Base-by-base conservation (phyloP, 139 green algal genomes). In the Pleodorina starrii region DNA sequence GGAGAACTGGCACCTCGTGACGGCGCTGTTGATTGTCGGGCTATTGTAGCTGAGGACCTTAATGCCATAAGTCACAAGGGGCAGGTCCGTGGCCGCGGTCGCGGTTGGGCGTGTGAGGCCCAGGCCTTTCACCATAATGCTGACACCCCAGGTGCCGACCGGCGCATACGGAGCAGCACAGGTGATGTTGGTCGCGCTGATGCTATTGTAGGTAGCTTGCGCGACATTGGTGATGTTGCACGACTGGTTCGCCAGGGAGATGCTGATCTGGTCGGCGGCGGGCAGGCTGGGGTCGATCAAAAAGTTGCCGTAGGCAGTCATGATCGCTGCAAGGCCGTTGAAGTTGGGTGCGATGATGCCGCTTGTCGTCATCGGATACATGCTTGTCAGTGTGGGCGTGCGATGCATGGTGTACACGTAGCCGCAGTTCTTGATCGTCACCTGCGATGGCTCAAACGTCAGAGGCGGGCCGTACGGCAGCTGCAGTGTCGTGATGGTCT, bases 361-460 rank as follows among this genome's bases (percentile, higher is more conserved):
- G n/a, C 48, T 48, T 1, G 6, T 16, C 32, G 76, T 54, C 2
- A 48, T 9, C 2, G 48, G 40, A 7, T 10, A 32, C 6, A 69
- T 27, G 0, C 48, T n/a, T 3, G 48, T 14, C 48, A 94, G 71
- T 9, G n/a, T 50, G 5, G 90, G 90, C 44, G 73, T 92, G 38
- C 71, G 86, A 63, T 91, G 80, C 10, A 81, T 69, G 23, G 59
- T 82, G 50, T 90, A 93, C 14, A 93, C 40, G 81, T 82, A 93
- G 29, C 2, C 21, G 72, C 90, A 93, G 21, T 14, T 57, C 46
- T 2, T 9, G 32, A 78, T 27, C 11, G 23, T 68, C 36, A 63
- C 36, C 12, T 43, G 54, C 16, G 40, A 6, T 1, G 77, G 68
- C 81, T 91, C 90, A 1, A 17, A 81, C 12, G 54, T 10, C 17